Evolutionary conservation across 2,329 filamentous ascomycete species (phyloP).

Genomic region (Aureobasidium sp.): DNA sequence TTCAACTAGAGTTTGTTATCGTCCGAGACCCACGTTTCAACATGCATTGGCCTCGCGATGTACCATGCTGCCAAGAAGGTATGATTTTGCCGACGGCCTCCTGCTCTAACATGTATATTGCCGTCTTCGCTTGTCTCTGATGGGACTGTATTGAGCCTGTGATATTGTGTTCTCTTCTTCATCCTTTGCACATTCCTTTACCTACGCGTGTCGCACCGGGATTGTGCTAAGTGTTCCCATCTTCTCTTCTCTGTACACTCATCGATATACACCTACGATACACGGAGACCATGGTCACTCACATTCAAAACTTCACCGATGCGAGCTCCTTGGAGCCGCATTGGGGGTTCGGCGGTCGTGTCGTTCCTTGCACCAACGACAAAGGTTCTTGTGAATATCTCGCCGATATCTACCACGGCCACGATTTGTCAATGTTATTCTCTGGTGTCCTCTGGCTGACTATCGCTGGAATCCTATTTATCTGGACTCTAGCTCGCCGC

Average conservation of each 20-base stretch:
- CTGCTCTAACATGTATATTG: too few relatives aligned
- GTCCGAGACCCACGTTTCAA: too few relatives aligned
- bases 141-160: too few relatives aligned
- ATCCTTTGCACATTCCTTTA: too few relatives aligned
- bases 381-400: conserved; percentile 50
- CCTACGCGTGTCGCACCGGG: too few relatives aligned
- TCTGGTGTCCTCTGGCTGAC: conserved; percentile 49
- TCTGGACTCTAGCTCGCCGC: conserved; percentile 16
- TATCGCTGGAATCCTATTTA: conserved; percentile 38
- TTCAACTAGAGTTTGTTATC: too few relatives aligned
- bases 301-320: conserved; percentile 22
- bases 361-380: conserved; percentile 50
- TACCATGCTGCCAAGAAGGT: too few relatives aligned
- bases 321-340: conserved; percentile 28
- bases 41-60: too few relatives aligned
- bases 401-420: conserved; percentile 45
- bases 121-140: too few relatives aligned
- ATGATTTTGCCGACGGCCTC: too few relatives aligned
- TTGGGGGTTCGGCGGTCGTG: conserved; percentile 50
- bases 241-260: not conserved
- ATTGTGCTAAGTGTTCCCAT: not conserved
- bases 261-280: not conserved
- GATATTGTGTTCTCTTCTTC: too few relatives aligned
- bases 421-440: conserved; percentile 48
- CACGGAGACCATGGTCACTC: not conserved